Evolutionary conservation across 1,284 basidiomycete species (phyloP).

Genomic region (Ganoderma multipileum): DNA sequence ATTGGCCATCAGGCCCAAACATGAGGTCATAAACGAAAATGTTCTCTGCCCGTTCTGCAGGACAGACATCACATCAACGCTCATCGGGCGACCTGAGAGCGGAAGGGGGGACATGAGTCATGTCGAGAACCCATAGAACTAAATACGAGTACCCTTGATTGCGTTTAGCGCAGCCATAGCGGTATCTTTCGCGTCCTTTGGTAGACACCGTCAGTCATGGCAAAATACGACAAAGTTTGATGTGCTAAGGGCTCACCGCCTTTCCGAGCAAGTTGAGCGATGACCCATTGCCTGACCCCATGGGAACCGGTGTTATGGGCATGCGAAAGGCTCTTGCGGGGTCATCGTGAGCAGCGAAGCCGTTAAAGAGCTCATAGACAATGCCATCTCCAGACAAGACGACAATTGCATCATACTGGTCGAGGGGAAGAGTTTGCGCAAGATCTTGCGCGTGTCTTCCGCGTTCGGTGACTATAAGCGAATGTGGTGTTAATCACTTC

Average conservation of each 20-base stretch:
- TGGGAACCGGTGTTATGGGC: constrained; percentile 88
- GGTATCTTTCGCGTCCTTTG: constrained; percentile 77
- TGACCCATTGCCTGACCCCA: constrained; percentile 88
- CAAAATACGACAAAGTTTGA: neutral
- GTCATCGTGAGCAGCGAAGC: constrained; percentile 78
- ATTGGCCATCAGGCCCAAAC: constrained; percentile 92
- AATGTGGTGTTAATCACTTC: constrained; percentile 11
- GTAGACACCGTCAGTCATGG: constrained; percentile 5
- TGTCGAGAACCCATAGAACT: neutral
- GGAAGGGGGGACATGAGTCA: constrained; percentile 1
- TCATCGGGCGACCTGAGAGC: constrained; percentile 68
- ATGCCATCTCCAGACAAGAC: constrained; percentile 91
- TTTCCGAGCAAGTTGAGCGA: constrained; percentile 77
- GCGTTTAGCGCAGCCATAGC: constrained; percentile 81
- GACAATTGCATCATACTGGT: constrained; percentile 79
- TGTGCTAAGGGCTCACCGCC: constrained; percentile 48
- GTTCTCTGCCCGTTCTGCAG: constrained; percentile 70
- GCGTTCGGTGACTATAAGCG: constrained; percentile 71
- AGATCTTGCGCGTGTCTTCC: constrained; percentile 79
- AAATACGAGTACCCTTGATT: constrained; percentile 77
- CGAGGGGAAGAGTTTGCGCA: constrained; percentile 63
- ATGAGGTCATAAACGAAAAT: constrained; percentile 91
- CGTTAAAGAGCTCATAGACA: constrained; percentile 93
- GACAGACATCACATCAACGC: constrained; percentile 84
- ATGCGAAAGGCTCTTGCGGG: constrained; percentile 75